These are phyloP conservation scores for Citrus unshiu DNA, from an alignment of 345 rosid genomes.

Conservation along the genomic window DNA sequence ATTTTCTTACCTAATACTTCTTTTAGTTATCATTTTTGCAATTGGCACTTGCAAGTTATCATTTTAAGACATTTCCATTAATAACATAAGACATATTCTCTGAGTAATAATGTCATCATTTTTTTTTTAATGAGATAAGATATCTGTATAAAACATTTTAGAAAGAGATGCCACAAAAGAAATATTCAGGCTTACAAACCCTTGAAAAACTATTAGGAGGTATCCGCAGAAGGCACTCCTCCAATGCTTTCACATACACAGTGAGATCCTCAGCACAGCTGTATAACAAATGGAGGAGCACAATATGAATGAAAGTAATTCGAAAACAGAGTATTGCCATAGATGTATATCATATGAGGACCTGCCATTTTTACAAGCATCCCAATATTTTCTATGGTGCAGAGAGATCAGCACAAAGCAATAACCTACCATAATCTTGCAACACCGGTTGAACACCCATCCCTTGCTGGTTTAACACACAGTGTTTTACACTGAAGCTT, in stretches of 20 bases:
- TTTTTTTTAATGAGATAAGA: neutral
- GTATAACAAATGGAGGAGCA: slow-evolving; percentile 22
- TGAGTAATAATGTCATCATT: neutral
- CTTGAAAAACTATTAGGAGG: slow-evolving; percentile 83
- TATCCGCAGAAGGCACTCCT: slow-evolving; percentile 61
- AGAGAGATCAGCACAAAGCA: slow-evolving; percentile 1
- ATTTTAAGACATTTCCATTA: neutral
- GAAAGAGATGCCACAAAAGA: neutral
- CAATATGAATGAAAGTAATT: neutral
- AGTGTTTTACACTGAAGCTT: slow-evolving; percentile 71
- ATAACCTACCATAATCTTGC: slow-evolving; percentile 78
- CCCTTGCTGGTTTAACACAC: slow-evolving; percentile 91
- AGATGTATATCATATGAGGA: neutral
- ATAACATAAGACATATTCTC: neutral
- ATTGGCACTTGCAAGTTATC: neutral
- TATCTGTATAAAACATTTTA: neutral
- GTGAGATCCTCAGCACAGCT: slow-evolving; percentile 74
- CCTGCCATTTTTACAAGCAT: neutral
- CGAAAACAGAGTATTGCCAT: neutral
- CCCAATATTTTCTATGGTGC: neutral
- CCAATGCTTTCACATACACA: slow-evolving; percentile 68
- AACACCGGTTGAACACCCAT: slow-evolving; percentile 98
- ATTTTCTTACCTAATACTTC: neutral
- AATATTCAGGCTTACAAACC: slow-evolving; percentile 35
- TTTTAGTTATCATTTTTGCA: neutral